Base-by-base conservation (phyloP, 108 stramenopile genomes). In the Cylindrotheca closterium region DNA sequence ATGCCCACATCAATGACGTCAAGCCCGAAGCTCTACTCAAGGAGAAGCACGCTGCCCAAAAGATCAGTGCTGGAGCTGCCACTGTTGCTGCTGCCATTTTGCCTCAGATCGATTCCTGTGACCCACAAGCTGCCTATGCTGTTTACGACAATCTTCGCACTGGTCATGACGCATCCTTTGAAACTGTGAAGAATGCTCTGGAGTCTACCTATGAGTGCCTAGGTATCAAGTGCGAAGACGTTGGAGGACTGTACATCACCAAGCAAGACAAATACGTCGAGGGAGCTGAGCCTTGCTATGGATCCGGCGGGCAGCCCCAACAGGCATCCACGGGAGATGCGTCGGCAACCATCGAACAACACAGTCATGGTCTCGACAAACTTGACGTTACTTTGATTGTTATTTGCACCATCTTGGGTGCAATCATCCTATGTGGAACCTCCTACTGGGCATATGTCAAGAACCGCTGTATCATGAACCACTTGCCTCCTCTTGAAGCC, bases 21-120 rank as follows among this genome's bases (percentile, higher is more conserved):
- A 48, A 5, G 8, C 48, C 27, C 21, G 64, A 58, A 21, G 73
- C 78, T 30, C 15, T 42, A 15, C 15, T 42, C 15, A 26, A 42
- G 22, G 52, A 68, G 8, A 26, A 30, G 22, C 51, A 56, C n/a
- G 24, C 51, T 55, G 30, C 47, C 32, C 69, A 81, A 34, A 83
- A 86, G 75, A 70, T 75, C 29, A 62, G 75, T 25, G 83, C 85
- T 17, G 85, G 86, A 55, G 88, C 85, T 26, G 87, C 83, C 17
- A 66, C 60, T 3, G 89, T 90, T 61, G 92, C 89, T 55, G 88
- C 89, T 26, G 72, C 80, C 47, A 64, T 90, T 5, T 67, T 90
- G 34, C 92, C 92, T 5, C 46, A 81, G 22, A 55, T 93, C 42
- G 70, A 82, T 52, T 69, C 68, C 17, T 85, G 80, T 34, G 66